Conservation (phyloP, 2,329 filamentous ascomycete genomes). For the Sarocladium strictum region DNA sequence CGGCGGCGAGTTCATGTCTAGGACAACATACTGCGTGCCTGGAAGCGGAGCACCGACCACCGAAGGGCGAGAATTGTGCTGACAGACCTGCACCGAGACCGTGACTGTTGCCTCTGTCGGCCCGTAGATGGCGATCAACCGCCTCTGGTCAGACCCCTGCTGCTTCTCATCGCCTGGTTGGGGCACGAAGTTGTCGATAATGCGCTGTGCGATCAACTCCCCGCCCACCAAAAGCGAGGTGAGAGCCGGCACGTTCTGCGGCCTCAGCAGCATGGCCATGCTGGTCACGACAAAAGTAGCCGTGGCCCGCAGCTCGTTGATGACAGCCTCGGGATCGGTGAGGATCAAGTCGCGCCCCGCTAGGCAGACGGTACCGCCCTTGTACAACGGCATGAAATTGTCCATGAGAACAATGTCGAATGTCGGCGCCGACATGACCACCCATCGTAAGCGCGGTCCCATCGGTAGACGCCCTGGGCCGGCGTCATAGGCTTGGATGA, state of each 20-base stretch:
- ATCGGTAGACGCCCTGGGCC: conserved; percentile 2
- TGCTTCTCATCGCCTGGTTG: background rate
- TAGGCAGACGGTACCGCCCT: conserved; percentile 11
- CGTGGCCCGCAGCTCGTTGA: conserved; percentile 11
- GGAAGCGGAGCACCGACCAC: conserved; percentile 1
- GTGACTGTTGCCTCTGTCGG: conserved; percentile 9
- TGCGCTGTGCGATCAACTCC: conserved; percentile 10
- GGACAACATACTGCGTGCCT: background rate
- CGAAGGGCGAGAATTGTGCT: background rate
- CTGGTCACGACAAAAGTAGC: conserved; percentile 12
- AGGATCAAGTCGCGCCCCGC: conserved; percentile 11
- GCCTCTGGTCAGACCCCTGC: background rate
- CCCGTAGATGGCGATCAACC: conserved; percentile 9
- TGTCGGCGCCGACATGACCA: conserved; percentile 11
- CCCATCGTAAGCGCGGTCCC: conserved; percentile 8
- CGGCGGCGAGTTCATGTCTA: background rate
- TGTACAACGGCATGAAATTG: conserved; percentile 11
- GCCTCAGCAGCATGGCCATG: conserved; percentile 11
- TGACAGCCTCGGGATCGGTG: conserved; percentile 11
- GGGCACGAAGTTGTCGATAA: conserved; percentile 2
- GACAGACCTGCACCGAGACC: background rate
- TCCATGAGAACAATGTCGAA: conserved; percentile 11
- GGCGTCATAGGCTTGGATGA: conserved; percentile 10
- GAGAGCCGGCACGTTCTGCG: conserved; percentile 10
- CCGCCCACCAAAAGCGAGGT: conserved; percentile 12